phyloP scores from a whole-genome alignment of 495 filamentous ascomycete genomes.

The Neurospora sp. region DNA sequence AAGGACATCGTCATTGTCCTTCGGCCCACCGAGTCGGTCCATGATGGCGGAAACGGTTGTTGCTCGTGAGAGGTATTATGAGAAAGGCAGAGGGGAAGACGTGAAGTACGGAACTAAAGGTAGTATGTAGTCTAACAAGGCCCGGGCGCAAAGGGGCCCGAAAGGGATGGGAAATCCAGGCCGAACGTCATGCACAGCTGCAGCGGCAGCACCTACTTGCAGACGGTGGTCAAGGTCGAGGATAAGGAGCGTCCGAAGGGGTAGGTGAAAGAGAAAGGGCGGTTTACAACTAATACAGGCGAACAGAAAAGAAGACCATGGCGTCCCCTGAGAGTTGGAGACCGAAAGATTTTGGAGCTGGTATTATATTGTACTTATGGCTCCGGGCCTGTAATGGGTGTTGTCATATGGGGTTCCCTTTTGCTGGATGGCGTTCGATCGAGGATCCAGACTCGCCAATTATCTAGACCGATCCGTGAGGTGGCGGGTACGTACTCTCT shows the following conservation, averaged over 20 bases:
- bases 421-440: not conserved
- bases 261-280: constrained; percentile 1
- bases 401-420: not conserved
- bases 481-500: not conserved
- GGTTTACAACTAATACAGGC: constrained; percentile 8
- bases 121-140: not conserved
- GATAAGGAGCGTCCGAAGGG: not conserved
- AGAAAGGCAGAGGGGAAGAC: not conserved
- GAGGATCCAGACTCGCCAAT: not conserved
- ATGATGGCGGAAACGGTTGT: constrained; percentile 5
- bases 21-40: constrained; percentile 20
- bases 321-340: constrained; percentile 1
- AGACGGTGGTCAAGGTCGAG: not conserved
- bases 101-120: not conserved
- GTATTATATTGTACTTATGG: not conserved
- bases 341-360: constrained; percentile 1
- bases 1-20: constrained; percentile 26
- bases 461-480: not conserved
- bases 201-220: not conserved
- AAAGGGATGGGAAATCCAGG: constrained; percentile 9
- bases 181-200: constrained; percentile 15
- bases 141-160: constrained; percentile 17
- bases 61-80: not conserved
- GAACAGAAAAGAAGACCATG: constrained; percentile 8
- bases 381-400: not conserved